phyloP scores from a whole-genome alignment of 768 basidiomycete genomes.

The Podaxis mareebaensis region DNA sequence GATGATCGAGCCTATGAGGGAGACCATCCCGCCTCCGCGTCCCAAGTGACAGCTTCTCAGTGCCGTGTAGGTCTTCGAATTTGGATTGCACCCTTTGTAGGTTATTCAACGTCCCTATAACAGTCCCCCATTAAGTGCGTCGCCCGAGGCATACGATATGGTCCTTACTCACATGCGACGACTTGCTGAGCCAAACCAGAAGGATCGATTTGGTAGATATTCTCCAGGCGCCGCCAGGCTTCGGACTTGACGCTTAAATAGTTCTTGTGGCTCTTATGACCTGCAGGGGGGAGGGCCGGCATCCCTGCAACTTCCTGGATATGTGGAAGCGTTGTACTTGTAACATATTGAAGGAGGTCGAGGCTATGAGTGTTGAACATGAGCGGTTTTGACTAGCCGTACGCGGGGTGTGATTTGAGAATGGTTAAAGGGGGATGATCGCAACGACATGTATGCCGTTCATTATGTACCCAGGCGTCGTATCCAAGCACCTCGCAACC shows the following conservation, averaged over 20 bases:
- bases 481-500: neutral
- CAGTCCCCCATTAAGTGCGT: slow-evolving; percentile 1
- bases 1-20: slow-evolving; percentile 32
- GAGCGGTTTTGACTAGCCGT: neutral
- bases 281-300: slow-evolving; percentile 33
- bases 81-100: slow-evolving; percentile 2
- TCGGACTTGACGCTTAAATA: slow-evolving; percentile 43
- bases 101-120: neutral
- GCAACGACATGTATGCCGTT: neutral
- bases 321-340: slow-evolving; percentile 44
- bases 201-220: slow-evolving; percentile 39
- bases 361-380: slow-evolving; percentile 33
- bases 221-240: slow-evolving; percentile 51
- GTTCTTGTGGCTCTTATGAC: slow-evolving; percentile 50
- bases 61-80: neutral
- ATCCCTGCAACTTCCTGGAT: slow-evolving; percentile 33
- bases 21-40: slow-evolving; percentile 27
- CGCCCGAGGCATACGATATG: neutral
- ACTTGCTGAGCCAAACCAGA: slow-evolving; percentile 6
- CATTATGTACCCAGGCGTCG: slow-evolving; percentile 8
- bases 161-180: neutral
- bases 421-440: neutral
- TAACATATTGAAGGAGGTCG: slow-evolving; percentile 49
- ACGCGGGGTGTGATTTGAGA: neutral
- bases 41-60: slow-evolving; percentile 14